These are phyloP conservation scores for Gracilaria gracilis DNA, from an alignment of 23 red algal genomes.

Conservation along the genomic window DNA sequence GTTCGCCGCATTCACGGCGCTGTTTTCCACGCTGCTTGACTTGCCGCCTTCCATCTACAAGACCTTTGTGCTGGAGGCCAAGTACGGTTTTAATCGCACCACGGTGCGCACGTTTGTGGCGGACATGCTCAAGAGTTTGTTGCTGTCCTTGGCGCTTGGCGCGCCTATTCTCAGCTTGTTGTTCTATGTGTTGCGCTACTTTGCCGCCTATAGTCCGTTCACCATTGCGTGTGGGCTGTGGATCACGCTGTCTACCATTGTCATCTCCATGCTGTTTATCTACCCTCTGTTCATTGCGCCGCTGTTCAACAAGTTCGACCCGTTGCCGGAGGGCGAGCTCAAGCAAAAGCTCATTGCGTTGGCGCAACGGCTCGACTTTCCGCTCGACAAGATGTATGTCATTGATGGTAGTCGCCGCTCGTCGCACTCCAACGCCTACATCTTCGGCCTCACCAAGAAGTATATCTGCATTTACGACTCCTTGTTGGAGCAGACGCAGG, in stretches of 20 bases:
- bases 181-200: constrained; percentile 62
- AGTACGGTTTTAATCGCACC: constrained; percentile 87
- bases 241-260: constrained; percentile 54
- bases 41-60: constrained; percentile 76
- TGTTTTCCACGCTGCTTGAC: constrained; percentile 58
- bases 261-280: constrained; percentile 60
- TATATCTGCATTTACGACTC: constrained; percentile 85
- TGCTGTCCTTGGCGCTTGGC: constrained; percentile 55
- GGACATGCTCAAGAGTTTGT: constrained; percentile 55
- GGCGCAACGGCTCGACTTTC: constrained; percentile 68
- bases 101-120: constrained; percentile 60
- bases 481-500: constrained; percentile 76
- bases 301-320: constrained; percentile 88
- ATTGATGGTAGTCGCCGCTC: constrained; percentile 85
- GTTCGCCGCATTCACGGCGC: constrained; percentile 25
- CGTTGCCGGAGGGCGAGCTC: constrained; percentile 71
- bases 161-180: constrained; percentile 42
- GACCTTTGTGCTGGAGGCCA: constrained; percentile 83
- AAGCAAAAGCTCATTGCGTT: constrained; percentile 43
- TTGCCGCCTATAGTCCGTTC: constrained; percentile 50
- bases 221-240: constrained; percentile 63
- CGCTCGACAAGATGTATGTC: constrained; percentile 91
- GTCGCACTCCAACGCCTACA: constrained; percentile 82
- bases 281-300: constrained; percentile 84
- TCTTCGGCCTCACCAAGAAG: constrained; percentile 85